Base-by-base conservation (phyloP, 306 rosid genomes). In the Mucuna pruriens region DNA sequence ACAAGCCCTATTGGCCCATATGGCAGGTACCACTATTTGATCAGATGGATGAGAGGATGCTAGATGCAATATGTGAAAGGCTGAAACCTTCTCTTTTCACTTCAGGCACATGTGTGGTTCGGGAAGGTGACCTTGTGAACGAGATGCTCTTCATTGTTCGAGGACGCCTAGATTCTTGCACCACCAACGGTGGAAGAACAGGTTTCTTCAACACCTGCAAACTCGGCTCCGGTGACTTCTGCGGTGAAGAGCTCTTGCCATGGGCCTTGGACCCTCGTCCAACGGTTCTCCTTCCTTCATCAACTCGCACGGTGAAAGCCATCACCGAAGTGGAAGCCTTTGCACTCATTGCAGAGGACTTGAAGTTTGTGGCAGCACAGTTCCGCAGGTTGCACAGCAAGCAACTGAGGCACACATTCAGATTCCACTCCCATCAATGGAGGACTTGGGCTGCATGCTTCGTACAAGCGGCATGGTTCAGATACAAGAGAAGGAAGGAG, bases 401-500 rank as follows among this genome's bases (percentile, higher is more conserved):
- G 44, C 88, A 85, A 55, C 46, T 88, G 8, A 81, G 92, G 76
- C 80, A 90, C 44, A 86, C 87, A 0, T 83, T 85, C 9, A 86
- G 91, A 61, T 87, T 81, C 71, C 64, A 77, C 16, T 84, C 91
- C 0, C 90, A 89, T 55, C 91, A 89, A 46, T 91, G 89, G 89
- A 75, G 88, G 71, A 80, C 93, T 19, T 87, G 89, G 93, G 95
- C 93, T 76, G 93, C 90, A 16, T 86, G 87, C 60, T 88, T 84
- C 68, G 78, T 91, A 77, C 95, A 89, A 79, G 86, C 91, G 5
- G 93, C 90, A n/a, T 91, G 95, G 95, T 82, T 87, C 52, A 78
- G 89, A 22, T 65, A 88, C 51, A 89, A 85, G 34, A 85, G 83
- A 74, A 76, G 60, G 45, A 86, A 67, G 38, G 90, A 86, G 38